Evolutionary conservation across 140 eudicot genomes (phyloP).

Genomic region (Oenanthe javanica): DNA sequence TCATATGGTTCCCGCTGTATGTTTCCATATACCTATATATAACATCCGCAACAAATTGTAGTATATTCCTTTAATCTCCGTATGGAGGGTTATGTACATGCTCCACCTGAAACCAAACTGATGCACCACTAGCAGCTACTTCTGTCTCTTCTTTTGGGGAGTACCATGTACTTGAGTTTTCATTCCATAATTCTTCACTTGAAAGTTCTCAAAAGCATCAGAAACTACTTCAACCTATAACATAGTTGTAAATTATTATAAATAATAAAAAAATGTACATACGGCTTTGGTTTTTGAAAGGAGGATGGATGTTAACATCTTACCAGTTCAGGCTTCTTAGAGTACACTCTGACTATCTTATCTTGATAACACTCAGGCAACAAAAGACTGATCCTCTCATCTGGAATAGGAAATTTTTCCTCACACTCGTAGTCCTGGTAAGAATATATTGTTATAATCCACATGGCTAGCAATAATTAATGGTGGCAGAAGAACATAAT

Average conservation of each 20-base stretch:
- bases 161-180: slow-evolving; percentile 86
- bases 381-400: slow-evolving; percentile 64
- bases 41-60: background rate
- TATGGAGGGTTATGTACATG: background rate
- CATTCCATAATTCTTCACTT: slow-evolving; percentile 52
- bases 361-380: slow-evolving; percentile 76
- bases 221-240: slow-evolving; percentile 72
- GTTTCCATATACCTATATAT: background rate
- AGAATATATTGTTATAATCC: no score
- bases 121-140: slow-evolving; percentile 3
- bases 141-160: slow-evolving; percentile 69
- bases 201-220: slow-evolving; percentile 84
- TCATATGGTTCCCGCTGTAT: background rate
- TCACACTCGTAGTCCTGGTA: slow-evolving; percentile 60
- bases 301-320: background rate
- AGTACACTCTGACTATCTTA: slow-evolving; percentile 71
- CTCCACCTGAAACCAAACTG: background rate
- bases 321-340: slow-evolving; percentile 82
- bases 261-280: background rate
- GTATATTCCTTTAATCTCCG: background rate
- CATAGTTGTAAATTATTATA: background rate
- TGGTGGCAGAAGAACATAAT: no score
- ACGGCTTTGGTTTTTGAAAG: background rate
- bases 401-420: slow-evolving; percentile 40
- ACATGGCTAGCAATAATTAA: no score